phyloP scores from a whole-genome alignment of 257 asterid genomes.

The Gentiana straminea region DNA sequence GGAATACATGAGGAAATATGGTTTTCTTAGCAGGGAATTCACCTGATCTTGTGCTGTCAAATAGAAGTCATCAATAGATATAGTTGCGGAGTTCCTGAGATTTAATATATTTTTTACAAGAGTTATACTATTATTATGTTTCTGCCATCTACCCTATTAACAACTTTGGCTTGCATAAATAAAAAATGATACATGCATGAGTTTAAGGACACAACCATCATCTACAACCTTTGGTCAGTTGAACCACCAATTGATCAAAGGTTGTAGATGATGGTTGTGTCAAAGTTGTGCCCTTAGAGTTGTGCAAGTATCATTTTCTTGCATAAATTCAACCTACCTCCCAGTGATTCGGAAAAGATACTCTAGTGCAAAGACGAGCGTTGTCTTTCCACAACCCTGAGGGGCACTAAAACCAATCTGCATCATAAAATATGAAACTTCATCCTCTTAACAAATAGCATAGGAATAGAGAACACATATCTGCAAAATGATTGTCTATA shows the following conservation, averaged over 20 bases:
- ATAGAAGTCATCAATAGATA: constrained; percentile 95
- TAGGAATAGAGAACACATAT: too few species aligned
- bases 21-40: constrained; percentile 1
- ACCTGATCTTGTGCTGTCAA: constrained; percentile 92
- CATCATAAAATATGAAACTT: constrained; percentile 9
- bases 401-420: constrained; percentile 99
- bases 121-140: constrained; percentile 23
- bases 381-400: constrained; percentile 98
- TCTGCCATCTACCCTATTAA: not conserved
- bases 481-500: too few species aligned
- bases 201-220: too few species aligned
- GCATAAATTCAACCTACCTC: constrained; percentile 51
- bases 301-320: constrained; percentile 27
- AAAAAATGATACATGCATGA: not conserved
- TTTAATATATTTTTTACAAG: constrained; percentile 16
- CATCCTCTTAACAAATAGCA: too few species aligned
- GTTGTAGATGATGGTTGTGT: too few species aligned
- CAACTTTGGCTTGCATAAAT: constrained; percentile 4
- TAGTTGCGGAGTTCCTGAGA: constrained; percentile 80
- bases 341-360: constrained; percentile 68
- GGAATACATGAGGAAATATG: constrained; percentile 4
- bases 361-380: constrained; percentile 88
- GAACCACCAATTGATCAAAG: too few species aligned
- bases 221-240: too few species aligned
- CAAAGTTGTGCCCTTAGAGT: too few species aligned